Evolutionary conservation across 768 basidiomycete species (phyloP).

Genomic region (Xanthoconium stramineum): DNA sequence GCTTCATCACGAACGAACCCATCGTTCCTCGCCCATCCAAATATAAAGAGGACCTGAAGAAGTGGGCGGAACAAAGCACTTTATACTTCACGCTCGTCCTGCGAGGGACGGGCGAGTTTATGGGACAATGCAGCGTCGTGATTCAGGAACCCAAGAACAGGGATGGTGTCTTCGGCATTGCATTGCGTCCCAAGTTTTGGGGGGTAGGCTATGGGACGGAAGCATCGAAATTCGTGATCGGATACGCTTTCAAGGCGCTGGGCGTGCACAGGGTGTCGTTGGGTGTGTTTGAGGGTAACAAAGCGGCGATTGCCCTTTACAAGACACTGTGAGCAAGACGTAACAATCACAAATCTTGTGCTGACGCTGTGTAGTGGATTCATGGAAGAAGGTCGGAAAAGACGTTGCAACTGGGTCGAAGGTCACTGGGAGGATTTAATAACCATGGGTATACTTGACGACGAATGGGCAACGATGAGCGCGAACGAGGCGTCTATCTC

Average conservation of each 20-base stretch:
- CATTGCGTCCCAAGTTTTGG: constrained; percentile 22
- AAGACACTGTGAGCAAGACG: constrained; percentile 25
- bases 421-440: constrained; percentile 32
- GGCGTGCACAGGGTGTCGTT: constrained; percentile 29
- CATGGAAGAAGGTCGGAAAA: constrained; percentile 19
- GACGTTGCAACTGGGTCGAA: constrained; percentile 30
- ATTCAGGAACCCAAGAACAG: constrained; percentile 11
- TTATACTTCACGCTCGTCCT: constrained; percentile 22
- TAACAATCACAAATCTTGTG: not conserved
- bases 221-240: constrained; percentile 14
- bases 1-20: constrained; percentile 16
- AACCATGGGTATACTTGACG: not conserved
- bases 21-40: constrained; percentile 15
- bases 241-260: constrained; percentile 22
- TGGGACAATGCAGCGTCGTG: constrained; percentile 15
- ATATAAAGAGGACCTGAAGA: constrained; percentile 16
- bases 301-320: constrained; percentile 19
- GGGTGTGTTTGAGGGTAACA: constrained; percentile 13
- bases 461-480: constrained; percentile 16
- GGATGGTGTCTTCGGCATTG: constrained; percentile 25
- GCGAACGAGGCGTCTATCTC: not conserved
- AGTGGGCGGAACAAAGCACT: constrained; percentile 6
- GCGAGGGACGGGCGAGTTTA: constrained; percentile 18
- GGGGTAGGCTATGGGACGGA: constrained; percentile 25
- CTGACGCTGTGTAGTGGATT: constrained; percentile 20